Base-by-base conservation (phyloP, 352 stramenopile species). In the Phytophthora quininea region DNA sequence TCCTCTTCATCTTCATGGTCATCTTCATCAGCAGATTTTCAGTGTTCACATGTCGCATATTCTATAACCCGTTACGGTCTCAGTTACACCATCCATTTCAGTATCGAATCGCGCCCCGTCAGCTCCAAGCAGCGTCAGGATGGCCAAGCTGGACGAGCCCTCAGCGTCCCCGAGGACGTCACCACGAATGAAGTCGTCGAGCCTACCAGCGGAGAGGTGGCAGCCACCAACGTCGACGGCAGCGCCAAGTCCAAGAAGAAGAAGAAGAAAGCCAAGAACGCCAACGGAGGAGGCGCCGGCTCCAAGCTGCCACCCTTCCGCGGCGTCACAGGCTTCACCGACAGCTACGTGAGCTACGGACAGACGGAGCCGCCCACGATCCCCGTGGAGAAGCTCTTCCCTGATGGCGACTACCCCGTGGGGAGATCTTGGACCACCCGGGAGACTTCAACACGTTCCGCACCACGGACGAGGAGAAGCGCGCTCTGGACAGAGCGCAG, bases 281-380 rank as follows among this genome's bases (percentile, higher is more conserved):
- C 47, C 45, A 60, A 64, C 19, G 43, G 55, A 45, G 54, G 53
- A 35, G 42, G 9, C 14, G 14, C 59, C 4, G 71, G 76, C 46
- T 86, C 77, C 42, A 90, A 88, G 53, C 50, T 73, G 31, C 77
- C 83, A n/a, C 88, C 79, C 2, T 89, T 87, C 62, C 83, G 84
- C 45, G 84, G 84, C n/a, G 79, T 97, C 45, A 83, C 61, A 2
- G 90, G 88, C 38, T 98, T 98, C 71, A 98, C 91, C 0, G 95
- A 98, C 79, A 98, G 91, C 73, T 98, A 98, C 73, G 78, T 98
- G 73, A 84, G 43, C 37, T 83, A 98, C 37, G 97, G 96, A 24
- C 97, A 99, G 83, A 99, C 97, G 1, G 85, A 98, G 27, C 96
- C 97, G 32, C 97, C 97, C 3, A 92, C 96, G n/a, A 98, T 98